Percentiles rank a stretch among this genome's conserved stretches.
Conservation (phyloP, 768 basidiomycete genomes). For the Calocybe indica region DNA sequence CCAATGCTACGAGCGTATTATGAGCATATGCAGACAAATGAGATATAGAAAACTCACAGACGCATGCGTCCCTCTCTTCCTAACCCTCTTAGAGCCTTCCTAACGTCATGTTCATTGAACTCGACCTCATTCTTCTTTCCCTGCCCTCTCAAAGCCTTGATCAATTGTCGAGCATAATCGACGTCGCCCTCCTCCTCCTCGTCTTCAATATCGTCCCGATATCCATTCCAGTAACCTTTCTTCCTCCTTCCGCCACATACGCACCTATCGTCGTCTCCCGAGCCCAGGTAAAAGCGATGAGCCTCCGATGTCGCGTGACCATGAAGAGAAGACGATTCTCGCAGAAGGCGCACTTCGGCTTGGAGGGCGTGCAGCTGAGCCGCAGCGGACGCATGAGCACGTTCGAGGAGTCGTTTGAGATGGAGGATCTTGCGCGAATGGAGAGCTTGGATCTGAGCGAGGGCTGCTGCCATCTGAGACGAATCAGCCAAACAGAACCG, state of each 20-base stretch:
- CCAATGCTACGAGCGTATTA: slow-evolving; percentile 34
- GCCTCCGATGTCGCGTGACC: slow-evolving; percentile 4
- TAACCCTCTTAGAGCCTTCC: slow-evolving; percentile 55
- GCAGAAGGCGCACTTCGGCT: slow-evolving; percentile 68
- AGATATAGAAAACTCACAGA: slow-evolving; percentile 41
- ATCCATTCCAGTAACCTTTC: slow-evolving; percentile 72
- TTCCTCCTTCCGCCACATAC: slow-evolving; percentile 57
- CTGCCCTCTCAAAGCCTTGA: slow-evolving; percentile 30
- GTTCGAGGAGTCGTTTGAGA: slow-evolving; percentile 77
- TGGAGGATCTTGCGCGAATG: slow-evolving; percentile 58
- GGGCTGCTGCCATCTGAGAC: slow-evolving; percentile 30
- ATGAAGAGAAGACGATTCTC: slow-evolving; percentile 28
- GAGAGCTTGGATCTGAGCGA: slow-evolving; percentile 31
- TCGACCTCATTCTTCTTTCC: slow-evolving; percentile 41
- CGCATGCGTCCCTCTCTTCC: slow-evolving; percentile 67
- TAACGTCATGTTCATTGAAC: slow-evolving; percentile 68
- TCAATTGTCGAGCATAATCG: slow-evolving; percentile 33
- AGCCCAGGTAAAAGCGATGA: slow-evolving; percentile 13
- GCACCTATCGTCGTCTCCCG: slow-evolving; percentile 26
- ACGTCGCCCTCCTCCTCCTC: slow-evolving; percentile 21
- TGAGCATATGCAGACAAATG: neutral
- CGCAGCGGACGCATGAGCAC: slow-evolving; percentile 70
- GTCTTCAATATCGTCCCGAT: slow-evolving; percentile 44
- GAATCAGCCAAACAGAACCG: neutral
- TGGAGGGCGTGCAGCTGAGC: slow-evolving; percentile 84